A percentile compares a stretch with the other conserved stretches of the same genome.
These are phyloP conservation scores for Aspergillus calidoustus DNA, from an alignment of 2,329 filamentous ascomycete species.

Conservation along the genomic window DNA sequence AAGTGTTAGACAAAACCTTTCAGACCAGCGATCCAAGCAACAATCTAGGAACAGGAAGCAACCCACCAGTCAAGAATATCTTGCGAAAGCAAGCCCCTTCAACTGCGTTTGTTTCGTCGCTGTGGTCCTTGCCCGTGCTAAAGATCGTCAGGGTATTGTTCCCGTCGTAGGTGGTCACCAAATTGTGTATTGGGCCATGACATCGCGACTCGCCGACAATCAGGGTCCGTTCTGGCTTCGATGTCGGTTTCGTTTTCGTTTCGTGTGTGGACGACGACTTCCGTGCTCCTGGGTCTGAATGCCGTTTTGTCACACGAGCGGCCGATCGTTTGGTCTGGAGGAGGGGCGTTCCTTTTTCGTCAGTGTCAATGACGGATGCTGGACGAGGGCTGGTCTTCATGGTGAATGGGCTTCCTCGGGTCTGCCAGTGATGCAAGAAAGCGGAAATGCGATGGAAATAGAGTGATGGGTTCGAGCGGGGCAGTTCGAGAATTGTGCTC, in stretches of 20 bases:
- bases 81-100: conserved; percentile 5
- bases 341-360: background rate
- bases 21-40: background rate
- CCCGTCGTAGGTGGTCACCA: background rate
- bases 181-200: background rate
- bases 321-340: conserved; percentile 5
- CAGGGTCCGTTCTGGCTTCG: background rate
- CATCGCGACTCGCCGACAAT: background rate
- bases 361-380: background rate
- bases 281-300: conserved; percentile 1
- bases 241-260: background rate
- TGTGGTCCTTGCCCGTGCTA: conserved; percentile 3
- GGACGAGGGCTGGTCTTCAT: conserved; percentile 6
- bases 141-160: background rate
- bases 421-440: no score
- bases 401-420: no score
- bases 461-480: no score
- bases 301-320: background rate
- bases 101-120: background rate
- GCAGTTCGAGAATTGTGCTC: no score
- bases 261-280: background rate
- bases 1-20: background rate
- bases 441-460: no score
- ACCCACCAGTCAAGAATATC: conserved; percentile 5
- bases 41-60: no score